Conservation (phyloP, 208 protist species). For the Borovskyia barvae region DNA sequence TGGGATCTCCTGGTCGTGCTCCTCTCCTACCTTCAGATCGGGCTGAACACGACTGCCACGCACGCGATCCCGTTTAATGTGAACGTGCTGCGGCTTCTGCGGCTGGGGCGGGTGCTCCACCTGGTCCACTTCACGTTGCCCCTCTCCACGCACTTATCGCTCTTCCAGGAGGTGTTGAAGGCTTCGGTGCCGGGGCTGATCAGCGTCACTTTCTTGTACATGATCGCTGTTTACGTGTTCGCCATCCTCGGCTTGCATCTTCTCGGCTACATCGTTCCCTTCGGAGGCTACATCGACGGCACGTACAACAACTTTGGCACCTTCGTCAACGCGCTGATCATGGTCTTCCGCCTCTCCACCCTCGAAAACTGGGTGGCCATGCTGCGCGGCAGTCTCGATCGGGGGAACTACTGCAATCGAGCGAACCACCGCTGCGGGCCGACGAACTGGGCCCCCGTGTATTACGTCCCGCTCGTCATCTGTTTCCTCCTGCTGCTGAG, state of each 20-base stretch:
- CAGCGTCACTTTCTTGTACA: conserved; percentile 79
- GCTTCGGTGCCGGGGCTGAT: conserved; percentile 65
- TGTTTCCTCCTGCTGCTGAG: conserved; percentile 73
- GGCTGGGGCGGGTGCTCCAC: conserved; percentile 70
- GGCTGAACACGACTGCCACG: conserved; percentile 47
- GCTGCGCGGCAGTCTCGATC: conserved; percentile 73
- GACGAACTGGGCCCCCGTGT: conserved; percentile 81
- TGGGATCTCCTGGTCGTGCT: conserved; percentile 80
- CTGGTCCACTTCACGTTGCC: conserved; percentile 50
- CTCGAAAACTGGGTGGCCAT: conserved; percentile 87
- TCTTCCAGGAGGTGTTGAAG: conserved; percentile 70
- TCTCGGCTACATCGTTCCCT: conserved; percentile 80
- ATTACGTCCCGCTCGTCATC: conserved; percentile 83
- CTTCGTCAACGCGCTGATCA: conserved; percentile 83
- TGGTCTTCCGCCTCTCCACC: conserved; percentile 86
- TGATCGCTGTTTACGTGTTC: conserved; percentile 87
- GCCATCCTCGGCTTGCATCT: conserved; percentile 87
- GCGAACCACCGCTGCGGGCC: conserved; percentile 56
- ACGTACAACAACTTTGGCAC: conserved; percentile 88
- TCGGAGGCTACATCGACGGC: conserved; percentile 65
- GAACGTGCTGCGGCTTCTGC: conserved; percentile 86
- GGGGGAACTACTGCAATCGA: conserved; percentile 43
- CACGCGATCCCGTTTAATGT: conserved; percentile 85
- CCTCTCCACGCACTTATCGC: conserved; percentile 46
- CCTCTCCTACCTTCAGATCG: conserved; percentile 83